Evolutionary conservation across 352 stramenopile genomes (phyloP).

Genomic region (Phytophthora multivora): DNA sequence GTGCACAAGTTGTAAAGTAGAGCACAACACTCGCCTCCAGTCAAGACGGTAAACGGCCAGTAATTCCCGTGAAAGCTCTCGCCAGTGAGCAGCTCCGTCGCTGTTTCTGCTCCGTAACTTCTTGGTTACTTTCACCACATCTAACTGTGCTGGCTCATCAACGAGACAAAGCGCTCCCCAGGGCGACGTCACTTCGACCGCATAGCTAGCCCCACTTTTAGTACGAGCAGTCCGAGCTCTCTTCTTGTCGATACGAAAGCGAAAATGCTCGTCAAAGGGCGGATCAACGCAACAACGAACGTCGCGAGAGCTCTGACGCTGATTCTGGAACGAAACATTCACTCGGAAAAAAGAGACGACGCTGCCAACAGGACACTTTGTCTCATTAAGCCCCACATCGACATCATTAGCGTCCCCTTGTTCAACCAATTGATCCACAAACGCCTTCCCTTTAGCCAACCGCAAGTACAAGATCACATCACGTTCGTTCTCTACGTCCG

Average conservation of each 20-base stretch:
- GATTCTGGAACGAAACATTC: slow-evolving; percentile 55
- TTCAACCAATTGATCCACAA: slow-evolving; percentile 70
- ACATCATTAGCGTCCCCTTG: slow-evolving; percentile 21
- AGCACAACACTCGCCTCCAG: slow-evolving; percentile 81
- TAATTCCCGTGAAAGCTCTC: slow-evolving; percentile 58
- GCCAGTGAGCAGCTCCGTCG: slow-evolving; percentile 32
- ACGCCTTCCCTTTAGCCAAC: slow-evolving; percentile 63
- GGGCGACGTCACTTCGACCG: slow-evolving; percentile 61
- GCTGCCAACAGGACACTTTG: slow-evolving; percentile 42
- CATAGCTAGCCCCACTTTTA: slow-evolving; percentile 36
- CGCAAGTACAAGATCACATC: slow-evolving; percentile 56
- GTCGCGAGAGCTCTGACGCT: slow-evolving; percentile 53
- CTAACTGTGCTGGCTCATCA: slow-evolving; percentile 63
- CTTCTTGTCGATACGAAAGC: slow-evolving; percentile 51
- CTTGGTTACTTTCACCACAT: slow-evolving; percentile 69
- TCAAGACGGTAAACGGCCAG: slow-evolving; percentile 73
- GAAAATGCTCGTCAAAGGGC: slow-evolving; percentile 73
- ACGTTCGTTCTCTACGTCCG: slow-evolving; percentile 11
- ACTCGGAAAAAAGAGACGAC: slow-evolving; percentile 63
- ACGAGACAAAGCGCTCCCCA: slow-evolving; percentile 76
- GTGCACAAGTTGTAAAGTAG: slow-evolving; percentile 69
- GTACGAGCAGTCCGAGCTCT: slow-evolving; percentile 25
- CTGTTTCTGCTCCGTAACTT: slow-evolving; percentile 34
- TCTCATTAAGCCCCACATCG: slow-evolving; percentile 14
- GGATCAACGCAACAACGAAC: slow-evolving; percentile 63